These are phyloP conservation scores for Pseudoperonospora humuli DNA, from an alignment of 352 stramenopile species.

Conservation along the genomic window DNA sequence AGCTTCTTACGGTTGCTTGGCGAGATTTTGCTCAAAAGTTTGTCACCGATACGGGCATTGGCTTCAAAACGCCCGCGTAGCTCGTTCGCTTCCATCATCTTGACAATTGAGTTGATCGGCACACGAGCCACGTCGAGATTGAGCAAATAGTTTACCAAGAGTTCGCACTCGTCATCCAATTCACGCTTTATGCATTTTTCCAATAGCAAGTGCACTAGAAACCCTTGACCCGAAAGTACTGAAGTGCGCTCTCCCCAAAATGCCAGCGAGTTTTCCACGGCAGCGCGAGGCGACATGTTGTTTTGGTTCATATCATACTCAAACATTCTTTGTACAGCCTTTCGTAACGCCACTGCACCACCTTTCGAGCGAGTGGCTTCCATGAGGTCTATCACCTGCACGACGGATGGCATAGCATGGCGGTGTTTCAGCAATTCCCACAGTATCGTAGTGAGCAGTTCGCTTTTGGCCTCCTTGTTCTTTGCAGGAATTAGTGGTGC, in stretches of 20 bases:
- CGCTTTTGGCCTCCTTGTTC: constrained; percentile 20
- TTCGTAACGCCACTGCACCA: constrained; percentile 28
- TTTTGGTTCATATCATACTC: constrained; percentile 24
- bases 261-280: constrained; percentile 24
- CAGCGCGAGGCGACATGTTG: constrained; percentile 13
- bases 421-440: constrained; percentile 45
- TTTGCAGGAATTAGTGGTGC: constrained; percentile 3
- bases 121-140: constrained; percentile 17
- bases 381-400: constrained; percentile 37
- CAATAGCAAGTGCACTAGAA: constrained; percentile 41
- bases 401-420: constrained; percentile 24
- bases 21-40: constrained; percentile 19
- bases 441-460: constrained; percentile 40
- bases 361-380: constrained; percentile 21
- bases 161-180: constrained; percentile 25
- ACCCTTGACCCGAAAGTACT: constrained; percentile 32
- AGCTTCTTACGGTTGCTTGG: constrained; percentile 16
- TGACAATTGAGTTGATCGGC: constrained; percentile 23
- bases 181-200: constrained; percentile 26
- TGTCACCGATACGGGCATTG: constrained; percentile 26
- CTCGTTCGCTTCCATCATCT: constrained; percentile 30
- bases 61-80: constrained; percentile 24
- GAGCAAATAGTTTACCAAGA: constrained; percentile 27
- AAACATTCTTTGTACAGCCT: constrained; percentile 23
- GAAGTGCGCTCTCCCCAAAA: constrained; percentile 29